A percentile compares a stretch with the other conserved stretches of the same genome.
Conservation (phyloP, 345 rosid genomes). For the Pelargonium nanum region DNA sequence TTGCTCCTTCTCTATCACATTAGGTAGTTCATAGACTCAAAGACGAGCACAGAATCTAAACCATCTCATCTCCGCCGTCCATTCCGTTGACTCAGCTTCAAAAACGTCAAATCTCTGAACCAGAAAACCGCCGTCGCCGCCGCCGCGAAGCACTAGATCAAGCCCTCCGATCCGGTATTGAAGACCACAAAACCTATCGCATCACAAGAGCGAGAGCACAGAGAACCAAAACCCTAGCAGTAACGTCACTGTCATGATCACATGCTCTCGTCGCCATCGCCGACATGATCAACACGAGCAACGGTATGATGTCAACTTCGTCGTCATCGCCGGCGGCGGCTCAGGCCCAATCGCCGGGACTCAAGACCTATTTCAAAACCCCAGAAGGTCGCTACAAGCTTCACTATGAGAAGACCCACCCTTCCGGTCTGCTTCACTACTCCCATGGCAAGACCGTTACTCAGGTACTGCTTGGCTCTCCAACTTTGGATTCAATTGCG, state of each 20-base stretch:
- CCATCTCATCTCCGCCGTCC: not conserved
- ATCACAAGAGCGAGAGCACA: slow-evolving; percentile 10
- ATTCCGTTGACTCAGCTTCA: not conserved
- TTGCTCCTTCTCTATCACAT: no score
- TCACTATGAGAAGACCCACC: slow-evolving; percentile 89
- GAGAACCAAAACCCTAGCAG: slow-evolving; percentile 26
- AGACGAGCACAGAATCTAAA: no score
- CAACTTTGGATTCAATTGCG: not conserved
- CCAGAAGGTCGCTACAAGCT: slow-evolving; percentile 98
- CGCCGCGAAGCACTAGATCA: not conserved
- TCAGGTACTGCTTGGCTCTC: slow-evolving; percentile 40
- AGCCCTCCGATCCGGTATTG: slow-evolving; percentile 36
- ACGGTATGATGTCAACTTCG: slow-evolving; percentile 81
- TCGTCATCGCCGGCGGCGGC: slow-evolving; percentile 52
- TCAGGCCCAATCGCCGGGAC: slow-evolving; percentile 73
- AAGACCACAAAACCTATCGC: no score
- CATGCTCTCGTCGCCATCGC: slow-evolving; percentile 31
- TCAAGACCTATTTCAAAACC: slow-evolving; percentile 95
- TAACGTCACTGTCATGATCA: slow-evolving; percentile 42
- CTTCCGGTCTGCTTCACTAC: slow-evolving; percentile 88
- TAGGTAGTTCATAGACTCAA: no score
- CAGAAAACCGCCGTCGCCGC: not conserved
- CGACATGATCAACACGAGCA: slow-evolving; percentile 68
- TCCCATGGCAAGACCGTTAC: slow-evolving; percentile 95
- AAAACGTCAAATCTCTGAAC: not conserved